Conservation (phyloP, 129 eudicot species). For the Glebionis coronaria region DNA sequence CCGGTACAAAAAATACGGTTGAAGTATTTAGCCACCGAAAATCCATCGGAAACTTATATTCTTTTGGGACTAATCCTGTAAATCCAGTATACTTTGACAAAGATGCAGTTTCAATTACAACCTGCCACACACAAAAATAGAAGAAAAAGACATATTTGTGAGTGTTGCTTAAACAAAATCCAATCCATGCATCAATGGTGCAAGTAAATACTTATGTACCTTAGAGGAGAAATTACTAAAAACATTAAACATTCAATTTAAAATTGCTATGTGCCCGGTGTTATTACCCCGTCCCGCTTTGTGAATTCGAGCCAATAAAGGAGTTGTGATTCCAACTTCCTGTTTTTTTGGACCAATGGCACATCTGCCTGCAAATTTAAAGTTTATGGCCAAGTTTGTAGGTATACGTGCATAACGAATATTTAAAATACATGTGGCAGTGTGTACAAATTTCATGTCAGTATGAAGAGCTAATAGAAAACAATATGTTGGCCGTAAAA, state of each 20-base stretch:
- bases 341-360: no score
- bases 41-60: constrained; percentile 80
- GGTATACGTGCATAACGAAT: constrained; percentile 47
- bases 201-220: no score
- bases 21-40: no score
- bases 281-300: no score
- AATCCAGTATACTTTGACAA: constrained; percentile 96
- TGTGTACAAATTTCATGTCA: not conserved
- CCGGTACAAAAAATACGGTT: no score
- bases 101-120: constrained; percentile 91
- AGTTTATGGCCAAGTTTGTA: constrained; percentile 69
- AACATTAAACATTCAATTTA: no score
- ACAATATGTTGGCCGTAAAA: not conserved
- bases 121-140: constrained; percentile 46
- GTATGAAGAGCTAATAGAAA: not conserved
- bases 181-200: no score
- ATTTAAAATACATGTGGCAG: constrained; percentile 4
- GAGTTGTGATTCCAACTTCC: no score
- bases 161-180: not conserved
- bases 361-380: constrained; percentile 41
- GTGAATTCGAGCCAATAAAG: no score
- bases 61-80: constrained; percentile 87
- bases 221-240: no score
- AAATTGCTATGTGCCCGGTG: no score
- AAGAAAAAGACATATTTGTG: not conserved